Evolutionary conservation across 2,329 filamentous ascomycete genomes (phyloP).

Genomic region (Fusarium graminum): DNA sequence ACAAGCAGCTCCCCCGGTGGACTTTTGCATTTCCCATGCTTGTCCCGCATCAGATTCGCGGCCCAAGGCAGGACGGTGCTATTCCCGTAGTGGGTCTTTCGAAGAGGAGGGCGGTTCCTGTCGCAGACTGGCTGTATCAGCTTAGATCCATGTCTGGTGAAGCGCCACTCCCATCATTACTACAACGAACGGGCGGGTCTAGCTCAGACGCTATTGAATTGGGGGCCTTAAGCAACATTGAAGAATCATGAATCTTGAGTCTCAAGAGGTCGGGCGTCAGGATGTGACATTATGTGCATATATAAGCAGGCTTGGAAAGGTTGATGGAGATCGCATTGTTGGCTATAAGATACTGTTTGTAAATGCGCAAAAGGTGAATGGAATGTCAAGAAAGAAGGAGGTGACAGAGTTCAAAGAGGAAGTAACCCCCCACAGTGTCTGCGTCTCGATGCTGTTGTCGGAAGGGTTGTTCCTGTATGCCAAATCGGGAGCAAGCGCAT

Average conservation of each 20-base stretch:
- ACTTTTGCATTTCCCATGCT: constrained; percentile 48
- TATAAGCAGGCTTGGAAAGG: too few species aligned
- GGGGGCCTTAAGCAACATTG: constrained; percentile 20
- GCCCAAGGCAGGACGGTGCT: constrained; percentile 42
- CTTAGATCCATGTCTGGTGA: constrained; percentile 42
- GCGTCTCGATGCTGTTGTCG: background rate
- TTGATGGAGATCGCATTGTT: too few species aligned
- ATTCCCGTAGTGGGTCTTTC: constrained; percentile 43
- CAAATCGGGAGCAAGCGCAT: constrained; percentile 1
- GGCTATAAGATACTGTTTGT: too few species aligned
- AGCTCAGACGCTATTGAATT: constrained; percentile 27
- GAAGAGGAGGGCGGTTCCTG: constrained; percentile 34
- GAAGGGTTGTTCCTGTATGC: constrained; percentile 27
- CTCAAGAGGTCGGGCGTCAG: background rate
- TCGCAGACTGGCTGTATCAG: constrained; percentile 43
- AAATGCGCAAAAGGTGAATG: background rate
- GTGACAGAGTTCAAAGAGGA: background rate
- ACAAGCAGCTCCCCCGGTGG: constrained; percentile 29
- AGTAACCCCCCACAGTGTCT: constrained; percentile 16
- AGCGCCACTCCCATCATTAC: constrained; percentile 50
- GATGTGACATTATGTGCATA: background rate
- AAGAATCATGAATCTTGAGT: background rate
- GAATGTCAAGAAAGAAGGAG: background rate
- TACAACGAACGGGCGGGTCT: constrained; percentile 46
- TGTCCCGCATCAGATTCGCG: constrained; percentile 41